Evolutionary conservation across 768 basidiomycete species (phyloP).

Genomic region (Guyanaporus albipodus): DNA sequence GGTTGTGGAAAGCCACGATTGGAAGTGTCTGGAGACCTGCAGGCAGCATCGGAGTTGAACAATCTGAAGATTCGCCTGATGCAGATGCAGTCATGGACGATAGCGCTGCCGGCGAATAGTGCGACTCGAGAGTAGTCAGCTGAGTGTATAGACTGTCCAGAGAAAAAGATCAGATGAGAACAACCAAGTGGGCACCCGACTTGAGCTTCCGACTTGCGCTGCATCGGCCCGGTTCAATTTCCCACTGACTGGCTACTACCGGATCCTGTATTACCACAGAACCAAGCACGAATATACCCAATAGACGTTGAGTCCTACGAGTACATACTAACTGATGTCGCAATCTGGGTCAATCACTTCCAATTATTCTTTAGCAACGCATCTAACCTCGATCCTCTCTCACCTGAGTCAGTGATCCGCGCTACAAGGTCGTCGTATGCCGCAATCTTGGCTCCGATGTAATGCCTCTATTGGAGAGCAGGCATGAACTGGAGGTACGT

Average conservation of each 20-base stretch:
- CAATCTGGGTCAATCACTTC: slow-evolving; percentile 26
- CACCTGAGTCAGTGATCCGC: slow-evolving; percentile 22
- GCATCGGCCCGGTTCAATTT: too few species aligned
- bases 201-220: too few species aligned
- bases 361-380: slow-evolving; percentile 4
- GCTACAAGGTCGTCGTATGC: slow-evolving; percentile 50
- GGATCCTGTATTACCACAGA: too few species aligned
- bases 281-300: too few species aligned
- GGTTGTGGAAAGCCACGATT: slow-evolving; percentile 81
- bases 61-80: slow-evolving; percentile 49
- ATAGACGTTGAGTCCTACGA: too few species aligned
- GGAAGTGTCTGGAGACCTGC: slow-evolving; percentile 84
- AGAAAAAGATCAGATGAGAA: neutral
- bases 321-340: slow-evolving; percentile 18
- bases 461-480: slow-evolving; percentile 52
- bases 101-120: slow-evolving; percentile 32
- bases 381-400: slow-evolving; percentile 26
- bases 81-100: slow-evolving; percentile 46
- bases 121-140: neutral
- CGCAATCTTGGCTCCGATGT: slow-evolving; percentile 60
- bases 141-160: neutral
- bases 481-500: slow-evolving; percentile 52
- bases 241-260: too few species aligned
- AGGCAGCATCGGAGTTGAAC: slow-evolving; percentile 79
- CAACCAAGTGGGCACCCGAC: too few species aligned